Percentiles rank a stretch among this genome's conserved stretches.
These are phyloP conservation scores for Larix kaempferi DNA, from an alignment of 75 land plant species.

Conservation along the genomic window DNA sequence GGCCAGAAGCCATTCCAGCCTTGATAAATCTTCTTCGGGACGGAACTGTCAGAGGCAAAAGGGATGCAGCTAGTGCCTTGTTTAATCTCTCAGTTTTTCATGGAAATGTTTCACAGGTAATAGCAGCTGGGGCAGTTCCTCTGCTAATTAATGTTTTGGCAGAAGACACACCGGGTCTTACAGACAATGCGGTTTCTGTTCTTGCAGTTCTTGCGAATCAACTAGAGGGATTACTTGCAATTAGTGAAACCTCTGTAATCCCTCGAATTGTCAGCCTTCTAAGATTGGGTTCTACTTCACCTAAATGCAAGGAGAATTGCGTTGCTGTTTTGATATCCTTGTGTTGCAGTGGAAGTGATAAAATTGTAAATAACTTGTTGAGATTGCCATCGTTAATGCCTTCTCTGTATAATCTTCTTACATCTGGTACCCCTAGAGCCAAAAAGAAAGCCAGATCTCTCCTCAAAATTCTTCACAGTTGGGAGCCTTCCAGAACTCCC, in stretches of 20 bases:
- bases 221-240: slow-evolving; percentile 42
- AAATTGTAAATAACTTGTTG: slow-evolving; percentile 14
- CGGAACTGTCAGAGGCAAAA: slow-evolving; percentile 31
- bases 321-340: slow-evolving; percentile 45
- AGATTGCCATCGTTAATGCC: slow-evolving; percentile 26
- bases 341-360: slow-evolving; percentile 40
- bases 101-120: slow-evolving; percentile 31
- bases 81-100: slow-evolving; percentile 47
- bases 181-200: slow-evolving; percentile 47
- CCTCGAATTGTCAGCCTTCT: slow-evolving; percentile 24
- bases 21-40: slow-evolving; percentile 38
- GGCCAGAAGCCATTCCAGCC: slow-evolving; percentile 38
- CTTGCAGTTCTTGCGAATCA: slow-evolving; percentile 53
- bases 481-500: no score
- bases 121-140: slow-evolving; percentile 51
- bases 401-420: slow-evolving; percentile 35
- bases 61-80: slow-evolving; percentile 52
- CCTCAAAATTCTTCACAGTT: slow-evolving; percentile 40
- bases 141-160: slow-evolving; percentile 33
- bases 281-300: slow-evolving; percentile 15
- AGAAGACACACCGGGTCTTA: slow-evolving; percentile 26
- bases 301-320: slow-evolving; percentile 47
- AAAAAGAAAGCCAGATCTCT: slow-evolving; percentile 61
- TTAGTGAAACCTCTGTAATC: slow-evolving; percentile 25
- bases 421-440: slow-evolving; percentile 50